Conservation (phyloP, 176 grass and related monocot genomes). For the Juncus effusus region DNA sequence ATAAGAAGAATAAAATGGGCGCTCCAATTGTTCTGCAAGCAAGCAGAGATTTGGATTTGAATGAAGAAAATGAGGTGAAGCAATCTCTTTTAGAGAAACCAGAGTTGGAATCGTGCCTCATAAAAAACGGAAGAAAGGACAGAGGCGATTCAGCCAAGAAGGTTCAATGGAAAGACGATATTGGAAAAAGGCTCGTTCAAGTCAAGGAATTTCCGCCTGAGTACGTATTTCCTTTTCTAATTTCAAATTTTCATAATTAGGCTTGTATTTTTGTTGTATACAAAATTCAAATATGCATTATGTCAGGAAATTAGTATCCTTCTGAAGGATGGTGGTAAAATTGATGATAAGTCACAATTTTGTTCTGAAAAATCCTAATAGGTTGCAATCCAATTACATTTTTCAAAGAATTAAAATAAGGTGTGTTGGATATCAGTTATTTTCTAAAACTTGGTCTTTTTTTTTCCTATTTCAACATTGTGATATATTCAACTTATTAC, state of each 20-base stretch:
- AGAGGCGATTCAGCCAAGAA: neutral
- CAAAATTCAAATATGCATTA: too few relatives aligned
- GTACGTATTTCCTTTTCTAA: conserved; percentile 18
- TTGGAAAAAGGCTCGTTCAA: conserved; percentile 24
- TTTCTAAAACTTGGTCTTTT: too few relatives aligned
- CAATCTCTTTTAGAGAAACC: conserved; percentile 16
- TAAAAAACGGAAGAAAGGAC: neutral
- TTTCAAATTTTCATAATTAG: conserved; percentile 17
- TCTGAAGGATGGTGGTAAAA: too few relatives aligned
- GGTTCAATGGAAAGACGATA: conserved; percentile 26
- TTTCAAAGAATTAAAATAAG: too few relatives aligned
- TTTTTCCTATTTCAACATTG: too few relatives aligned
- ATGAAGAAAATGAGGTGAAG: conserved; percentile 20
- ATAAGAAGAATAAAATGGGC: neutral
- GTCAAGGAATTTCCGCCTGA: conserved; percentile 21
- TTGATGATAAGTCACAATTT: too few relatives aligned
- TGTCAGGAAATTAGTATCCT: too few relatives aligned
- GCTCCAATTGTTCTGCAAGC: conserved; percentile 9
- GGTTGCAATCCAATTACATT: too few relatives aligned
- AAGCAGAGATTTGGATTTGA: neutral
- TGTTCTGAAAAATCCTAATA: too few relatives aligned
- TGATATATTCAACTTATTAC: too few relatives aligned
- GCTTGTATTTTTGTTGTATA: neutral
- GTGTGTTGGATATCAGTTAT: too few relatives aligned
- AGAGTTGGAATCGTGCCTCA: conserved; percentile 6